phyloP scores from a whole-genome alignment of 2,329 filamentous ascomycete genomes.

The Helminthosporium solani region DNA sequence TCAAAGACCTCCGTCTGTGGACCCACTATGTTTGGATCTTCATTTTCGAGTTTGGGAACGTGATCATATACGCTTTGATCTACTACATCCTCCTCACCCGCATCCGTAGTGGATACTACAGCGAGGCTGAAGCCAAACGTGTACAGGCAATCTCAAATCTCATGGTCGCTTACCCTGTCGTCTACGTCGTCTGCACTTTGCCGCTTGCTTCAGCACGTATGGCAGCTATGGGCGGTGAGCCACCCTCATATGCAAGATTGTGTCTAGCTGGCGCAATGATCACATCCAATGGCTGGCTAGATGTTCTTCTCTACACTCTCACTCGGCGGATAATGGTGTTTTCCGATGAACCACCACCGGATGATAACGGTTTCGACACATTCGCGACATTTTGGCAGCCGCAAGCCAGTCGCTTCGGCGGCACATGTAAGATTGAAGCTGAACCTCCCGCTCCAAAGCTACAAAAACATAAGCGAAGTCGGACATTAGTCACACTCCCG shows the following conservation, averaged over 20 bases:
- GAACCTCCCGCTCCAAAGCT: not conserved
- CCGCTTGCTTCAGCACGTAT: slow-evolving; percentile 66
- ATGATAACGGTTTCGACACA: slow-evolving; percentile 38
- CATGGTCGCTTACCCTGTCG: slow-evolving; percentile 66
- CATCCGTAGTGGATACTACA: slow-evolving; percentile 41
- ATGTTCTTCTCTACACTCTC: slow-evolving; percentile 59
- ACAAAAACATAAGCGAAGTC: slow-evolving; percentile 9
- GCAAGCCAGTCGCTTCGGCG: slow-evolving; percentile 44
- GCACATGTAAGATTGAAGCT: slow-evolving; percentile 48
- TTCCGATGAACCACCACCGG: slow-evolving; percentile 48
- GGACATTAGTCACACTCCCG: slow-evolving; percentile 18
- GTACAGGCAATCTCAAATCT: slow-evolving; percentile 53
- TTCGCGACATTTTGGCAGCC: slow-evolving; percentile 39
- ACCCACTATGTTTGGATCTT: slow-evolving; percentile 69
- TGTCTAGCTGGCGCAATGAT: slow-evolving; percentile 58
- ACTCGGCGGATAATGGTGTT: slow-evolving; percentile 58
- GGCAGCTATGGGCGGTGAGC: slow-evolving; percentile 58
- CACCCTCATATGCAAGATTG: slow-evolving; percentile 48
- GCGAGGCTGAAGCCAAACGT: slow-evolving; percentile 31
- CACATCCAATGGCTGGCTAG: slow-evolving; percentile 60
- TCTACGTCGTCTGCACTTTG: slow-evolving; percentile 68
- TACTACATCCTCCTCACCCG: slow-evolving; percentile 44
- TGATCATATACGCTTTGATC: slow-evolving; percentile 52
- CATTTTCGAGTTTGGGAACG: slow-evolving; percentile 53
- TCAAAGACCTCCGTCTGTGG: slow-evolving; percentile 57